Evolutionary conservation across 768 basidiomycete species (phyloP).

Genomic region (Boletales sp.): DNA sequence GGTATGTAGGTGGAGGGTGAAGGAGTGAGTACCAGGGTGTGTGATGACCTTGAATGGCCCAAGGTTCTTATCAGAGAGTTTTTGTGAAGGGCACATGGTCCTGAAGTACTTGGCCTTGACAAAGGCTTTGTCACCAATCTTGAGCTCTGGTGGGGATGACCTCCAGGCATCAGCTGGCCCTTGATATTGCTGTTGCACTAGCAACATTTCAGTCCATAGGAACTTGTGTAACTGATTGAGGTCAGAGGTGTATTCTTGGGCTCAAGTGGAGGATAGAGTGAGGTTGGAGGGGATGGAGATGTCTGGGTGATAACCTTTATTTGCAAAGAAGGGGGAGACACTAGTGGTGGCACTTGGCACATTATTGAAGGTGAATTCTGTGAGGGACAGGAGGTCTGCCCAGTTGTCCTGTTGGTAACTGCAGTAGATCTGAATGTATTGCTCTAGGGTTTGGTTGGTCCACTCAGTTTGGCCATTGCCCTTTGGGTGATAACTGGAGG

Average conservation of each 20-base stretch:
- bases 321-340: background rate
- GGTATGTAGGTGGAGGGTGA: background rate
- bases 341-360: background rate
- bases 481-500: background rate
- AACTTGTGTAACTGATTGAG: too few species aligned
- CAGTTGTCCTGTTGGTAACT: slow-evolving; percentile 7
- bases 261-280: too few species aligned
- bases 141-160: too few species aligned
- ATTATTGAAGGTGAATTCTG: background rate
- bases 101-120: background rate
- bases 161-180: too few species aligned
- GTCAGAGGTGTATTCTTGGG: too few species aligned
- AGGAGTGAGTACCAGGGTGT: background rate
- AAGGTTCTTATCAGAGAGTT: background rate
- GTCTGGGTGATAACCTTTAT: background rate
- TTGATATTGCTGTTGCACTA: too few species aligned
- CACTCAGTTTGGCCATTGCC: background rate
- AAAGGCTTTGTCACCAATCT: too few species aligned
- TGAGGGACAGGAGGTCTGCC: background rate
- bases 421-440: background rate
- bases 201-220: too few species aligned
- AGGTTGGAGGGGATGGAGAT: background rate
- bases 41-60: background rate
- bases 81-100: background rate
- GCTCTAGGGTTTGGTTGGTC: background rate